A percentile compares a stretch with the other conserved stretches of the same genome.
Conservation (phyloP, 331 rosid species). For the Malus hybrid region DNA sequence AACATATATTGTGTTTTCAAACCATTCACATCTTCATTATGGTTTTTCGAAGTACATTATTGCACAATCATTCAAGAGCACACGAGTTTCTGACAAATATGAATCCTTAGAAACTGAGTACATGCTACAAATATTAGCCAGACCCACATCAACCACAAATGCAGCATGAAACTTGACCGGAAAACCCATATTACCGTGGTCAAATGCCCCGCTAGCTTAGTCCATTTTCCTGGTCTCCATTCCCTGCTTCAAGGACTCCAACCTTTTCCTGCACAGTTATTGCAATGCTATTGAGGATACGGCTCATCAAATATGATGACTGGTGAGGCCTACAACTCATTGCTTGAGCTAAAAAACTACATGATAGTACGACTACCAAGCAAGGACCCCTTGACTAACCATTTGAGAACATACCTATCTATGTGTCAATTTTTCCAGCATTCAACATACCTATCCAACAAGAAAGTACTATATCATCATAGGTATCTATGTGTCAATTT, state of each 20-base stretch:
- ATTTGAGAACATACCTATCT: constrained; percentile 52
- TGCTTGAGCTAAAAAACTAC: background rate
- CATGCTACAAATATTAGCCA: background rate
- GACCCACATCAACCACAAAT: background rate
- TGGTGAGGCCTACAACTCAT: background rate
- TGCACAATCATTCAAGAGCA: background rate
- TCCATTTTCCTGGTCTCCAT: constrained; percentile 40
- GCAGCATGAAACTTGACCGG: constrained; percentile 10
- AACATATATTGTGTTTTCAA: no score
- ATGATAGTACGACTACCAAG: background rate
- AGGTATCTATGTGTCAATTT: background rate
- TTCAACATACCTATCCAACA: no score
- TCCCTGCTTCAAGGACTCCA: constrained; percentile 74
- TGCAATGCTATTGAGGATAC: background rate
- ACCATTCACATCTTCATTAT: background rate
- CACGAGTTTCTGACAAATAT: background rate
- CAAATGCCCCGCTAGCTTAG: constrained; percentile 4
- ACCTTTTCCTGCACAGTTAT: constrained; percentile 50
- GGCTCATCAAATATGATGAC: background rate
- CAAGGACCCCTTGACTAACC: background rate
- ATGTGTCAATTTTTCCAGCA: no score
- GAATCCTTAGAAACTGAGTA: background rate
- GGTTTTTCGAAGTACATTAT: background rate
- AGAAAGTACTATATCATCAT: background rate
- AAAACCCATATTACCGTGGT: constrained; percentile 27